A percentile compares a stretch with the other conserved stretches of the same genome.
phyloP scores from a whole-genome alignment of 129 eudicot genomes.

The Pittosporum tobira region DNA sequence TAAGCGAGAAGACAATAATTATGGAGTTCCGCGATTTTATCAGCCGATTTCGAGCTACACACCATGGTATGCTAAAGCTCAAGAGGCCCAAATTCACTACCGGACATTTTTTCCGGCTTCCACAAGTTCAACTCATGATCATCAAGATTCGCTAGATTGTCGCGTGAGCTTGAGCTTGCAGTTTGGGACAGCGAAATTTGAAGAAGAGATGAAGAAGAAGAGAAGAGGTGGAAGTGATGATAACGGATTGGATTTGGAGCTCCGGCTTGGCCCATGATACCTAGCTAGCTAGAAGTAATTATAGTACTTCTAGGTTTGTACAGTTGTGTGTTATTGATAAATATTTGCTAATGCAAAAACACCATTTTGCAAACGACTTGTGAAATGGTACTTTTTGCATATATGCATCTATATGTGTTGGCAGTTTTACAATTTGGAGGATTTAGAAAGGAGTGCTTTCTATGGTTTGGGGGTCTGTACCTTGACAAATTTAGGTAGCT shows the following conservation, averaged over 20 bases:
- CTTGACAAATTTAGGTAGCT: no score
- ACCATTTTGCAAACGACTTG: no score
- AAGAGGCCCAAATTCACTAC: slow-evolving; percentile 6
- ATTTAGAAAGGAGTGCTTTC: no score
- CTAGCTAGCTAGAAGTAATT: background rate
- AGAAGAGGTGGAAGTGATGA: slow-evolving; percentile 25
- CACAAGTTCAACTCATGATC: slow-evolving; percentile 12
- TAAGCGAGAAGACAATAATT: no score
- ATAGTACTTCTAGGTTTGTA: no score
- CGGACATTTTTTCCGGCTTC: slow-evolving; percentile 22
- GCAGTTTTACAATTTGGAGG: no score
- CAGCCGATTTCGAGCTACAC: slow-evolving; percentile 31
- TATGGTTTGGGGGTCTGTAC: no score
- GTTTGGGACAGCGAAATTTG: slow-evolving; percentile 11
- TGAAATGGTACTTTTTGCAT: no score
- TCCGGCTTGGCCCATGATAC: slow-evolving; percentile 50
- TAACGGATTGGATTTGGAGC: slow-evolving; percentile 69
- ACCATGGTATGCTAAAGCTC: slow-evolving; percentile 10
- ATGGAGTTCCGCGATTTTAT: no score
- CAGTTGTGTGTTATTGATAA: no score
- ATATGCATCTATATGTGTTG: no score
- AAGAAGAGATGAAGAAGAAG: slow-evolving; percentile 22
- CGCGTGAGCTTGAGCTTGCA: slow-evolving; percentile 26
- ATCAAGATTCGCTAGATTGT: slow-evolving; percentile 15
- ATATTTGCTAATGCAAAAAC: no score